These are phyloP conservation scores for Populus simonii DNA, from an alignment of 345 rosid species.

Conservation along the genomic window DNA sequence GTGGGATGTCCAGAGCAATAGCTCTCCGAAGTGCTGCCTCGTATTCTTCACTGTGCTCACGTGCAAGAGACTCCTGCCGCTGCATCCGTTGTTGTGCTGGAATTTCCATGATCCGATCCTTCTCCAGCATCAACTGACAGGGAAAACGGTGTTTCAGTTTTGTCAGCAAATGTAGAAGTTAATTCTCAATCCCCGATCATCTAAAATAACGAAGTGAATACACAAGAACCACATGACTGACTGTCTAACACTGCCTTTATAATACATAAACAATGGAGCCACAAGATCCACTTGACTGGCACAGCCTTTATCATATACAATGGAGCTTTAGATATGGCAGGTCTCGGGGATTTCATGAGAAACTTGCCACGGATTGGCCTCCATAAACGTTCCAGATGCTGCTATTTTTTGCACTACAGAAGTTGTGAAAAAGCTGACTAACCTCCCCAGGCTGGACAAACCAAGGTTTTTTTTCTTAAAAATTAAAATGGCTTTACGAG, in stretches of 20 bases:
- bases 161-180: not conserved
- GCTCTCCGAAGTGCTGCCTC: conserved; percentile 79
- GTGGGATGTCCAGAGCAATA: conserved; percentile 62
- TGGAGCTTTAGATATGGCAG: not conserved
- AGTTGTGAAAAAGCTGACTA: not conserved
- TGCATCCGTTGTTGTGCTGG: conserved; percentile 81
- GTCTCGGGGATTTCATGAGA: not conserved
- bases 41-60: conserved; percentile 75
- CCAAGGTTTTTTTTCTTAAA: not conserved
- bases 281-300: not conserved
- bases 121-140: conserved; percentile 72
- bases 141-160: not conserved
- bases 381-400: not conserved
- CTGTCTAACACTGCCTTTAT: not conserved
- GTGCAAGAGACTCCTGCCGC: conserved; percentile 60
- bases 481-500: not conserved
- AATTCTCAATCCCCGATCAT: not conserved
- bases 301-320: not conserved
- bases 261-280: too few species aligned
- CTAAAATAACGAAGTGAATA: not conserved
- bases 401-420: not conserved
- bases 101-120: conserved; percentile 60
- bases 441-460: not conserved
- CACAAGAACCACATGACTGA: not conserved
- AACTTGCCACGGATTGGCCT: not conserved